A percentile compares a stretch with the other conserved stretches of the same genome.
phyloP scores from a whole-genome alignment of 495 filamentous ascomycete species.

The Penicillium cosmopolitanum region DNA sequence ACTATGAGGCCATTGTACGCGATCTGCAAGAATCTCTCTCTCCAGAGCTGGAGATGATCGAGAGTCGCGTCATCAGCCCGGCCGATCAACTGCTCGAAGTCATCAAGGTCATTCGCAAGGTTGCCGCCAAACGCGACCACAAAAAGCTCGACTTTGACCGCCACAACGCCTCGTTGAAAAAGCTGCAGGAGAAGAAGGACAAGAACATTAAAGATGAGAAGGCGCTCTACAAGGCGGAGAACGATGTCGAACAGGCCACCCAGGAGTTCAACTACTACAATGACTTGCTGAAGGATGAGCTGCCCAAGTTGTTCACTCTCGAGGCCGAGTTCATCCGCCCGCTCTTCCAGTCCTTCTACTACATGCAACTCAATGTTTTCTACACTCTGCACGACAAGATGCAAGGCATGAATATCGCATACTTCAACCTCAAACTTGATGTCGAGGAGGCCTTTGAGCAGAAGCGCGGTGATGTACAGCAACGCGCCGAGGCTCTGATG shows the following conservation, averaged over 20 bases:
- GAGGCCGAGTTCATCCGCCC: constrained; percentile 97
- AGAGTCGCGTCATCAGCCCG: constrained; percentile 87
- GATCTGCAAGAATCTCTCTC: constrained; percentile 86
- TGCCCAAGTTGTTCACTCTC: constrained; percentile 89
- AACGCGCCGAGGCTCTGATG: constrained; percentile 75
- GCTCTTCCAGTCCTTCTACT: constrained; percentile 99
- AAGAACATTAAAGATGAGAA: constrained; percentile 97
- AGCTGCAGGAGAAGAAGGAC: constrained; percentile 96
- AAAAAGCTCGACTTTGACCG: constrained; percentile 97
- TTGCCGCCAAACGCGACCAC: constrained; percentile 86
- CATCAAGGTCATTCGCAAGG: constrained; percentile 92
- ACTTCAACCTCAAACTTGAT: constrained; percentile 90
- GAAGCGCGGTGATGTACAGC: constrained; percentile 86
- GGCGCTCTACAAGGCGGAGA: constrained; percentile 93
- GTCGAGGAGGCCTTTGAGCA: constrained; percentile 86
- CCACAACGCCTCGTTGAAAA: constrained; percentile 80
- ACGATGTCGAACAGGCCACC: constrained; percentile 86
- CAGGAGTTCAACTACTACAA: constrained; percentile 98
- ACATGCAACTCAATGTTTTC: constrained; percentile 99
- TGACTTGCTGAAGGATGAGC: constrained; percentile 90
- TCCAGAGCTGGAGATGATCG: constrained; percentile 97
- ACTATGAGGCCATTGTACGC: constrained; percentile 90
- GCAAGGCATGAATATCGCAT: constrained; percentile 94
- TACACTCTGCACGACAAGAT: constrained; percentile 98
- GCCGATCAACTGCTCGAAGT: constrained; percentile 93